Base-by-base conservation (phyloP, 1,284 basidiomycete species). In the Malassezia nana region DNA sequence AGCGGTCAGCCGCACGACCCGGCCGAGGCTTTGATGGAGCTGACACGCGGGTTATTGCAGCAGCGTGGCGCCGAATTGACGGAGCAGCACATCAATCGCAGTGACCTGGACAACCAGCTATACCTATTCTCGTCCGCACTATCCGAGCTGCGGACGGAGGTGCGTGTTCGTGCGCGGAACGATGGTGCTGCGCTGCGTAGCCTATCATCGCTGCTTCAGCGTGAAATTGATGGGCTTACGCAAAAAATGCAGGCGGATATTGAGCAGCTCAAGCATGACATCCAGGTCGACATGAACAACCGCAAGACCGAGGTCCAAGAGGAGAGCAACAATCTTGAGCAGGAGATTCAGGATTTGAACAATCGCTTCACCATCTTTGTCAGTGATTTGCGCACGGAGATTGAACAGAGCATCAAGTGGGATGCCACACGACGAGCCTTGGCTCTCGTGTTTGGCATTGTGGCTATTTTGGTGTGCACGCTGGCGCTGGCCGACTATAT, bases 241-340 rank as follows among this genome's bases (percentile, higher is more conserved):
- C 84, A 87, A 49, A 90, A 87, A 76, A 86, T 98, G 83, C 92
- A 92, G 75, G 89, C 95, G 74, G 89, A 94, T 66, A 78, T 98
- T 38, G 82, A 81, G 22, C 84, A 81, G 31, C 78, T 99, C 66
- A 90, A 89, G 76, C 90, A 95, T 69, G 90, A 96, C 67, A 86
- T 92, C 54, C 89, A 96, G 74, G 89, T 98, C 81, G 92, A 98
- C 55, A 80, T 96, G 65, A 90, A 94, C 72, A 89, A 84, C 60
- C 81, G 91, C 55, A 96, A 92, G 77, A 87, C 86, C 63, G 94
- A 98, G 74, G 82, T 85, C n/a, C 86, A 84, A 70, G 81, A 84
- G 12, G 89, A 94, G 54, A 75, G 87, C 63, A 95, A 94, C 76
- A 80, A 81, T 40, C 83, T 86, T 65, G 90, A 92, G 66, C 86